Conservation (phyloP, 176 grass and related monocot species). For the Ananas comosus region DNA sequence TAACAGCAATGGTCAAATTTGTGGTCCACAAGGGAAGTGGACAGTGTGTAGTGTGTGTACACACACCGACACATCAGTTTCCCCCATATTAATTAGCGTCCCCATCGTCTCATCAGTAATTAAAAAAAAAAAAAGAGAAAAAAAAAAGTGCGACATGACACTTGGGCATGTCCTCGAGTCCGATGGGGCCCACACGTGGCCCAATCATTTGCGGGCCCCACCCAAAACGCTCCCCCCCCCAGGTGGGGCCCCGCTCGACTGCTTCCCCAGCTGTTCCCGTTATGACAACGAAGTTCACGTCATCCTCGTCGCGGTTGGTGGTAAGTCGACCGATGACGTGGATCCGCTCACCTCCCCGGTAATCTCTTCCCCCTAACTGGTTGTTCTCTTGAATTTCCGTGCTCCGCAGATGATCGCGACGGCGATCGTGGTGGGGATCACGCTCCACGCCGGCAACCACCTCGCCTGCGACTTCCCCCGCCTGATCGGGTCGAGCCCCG, state of each 20-base stretch:
- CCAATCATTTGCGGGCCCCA: conserved; percentile 21
- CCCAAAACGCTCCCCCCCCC: too few species aligned
- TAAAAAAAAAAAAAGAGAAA: too few species aligned
- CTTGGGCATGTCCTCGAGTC: too few species aligned
- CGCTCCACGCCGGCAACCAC: conserved; percentile 91
- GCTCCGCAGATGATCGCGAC: conserved; percentile 77
- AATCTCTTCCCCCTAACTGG: background rate
- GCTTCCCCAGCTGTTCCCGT: conserved; percentile 13
- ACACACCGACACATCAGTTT: too few species aligned
- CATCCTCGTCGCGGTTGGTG: background rate
- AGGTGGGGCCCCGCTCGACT: background rate
- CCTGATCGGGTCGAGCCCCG: conserved; percentile 41
- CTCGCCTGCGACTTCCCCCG: conserved; percentile 92
- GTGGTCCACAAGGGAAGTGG: too few species aligned
- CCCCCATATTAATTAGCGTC: too few species aligned
- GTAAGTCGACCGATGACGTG: background rate
- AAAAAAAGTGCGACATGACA: too few species aligned
- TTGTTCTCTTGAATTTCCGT: background rate
- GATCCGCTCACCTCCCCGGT: too few species aligned
- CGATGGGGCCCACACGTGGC: background rate
- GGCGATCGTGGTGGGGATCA: conserved; percentile 77
- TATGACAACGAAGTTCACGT: background rate
- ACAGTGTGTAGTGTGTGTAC: too few species aligned
- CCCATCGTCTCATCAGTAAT: too few species aligned
- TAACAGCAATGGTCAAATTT: too few species aligned